phyloP scores from a whole-genome alignment of 805 yeast species.

The Schizosaccharomyces pombe region DNA sequence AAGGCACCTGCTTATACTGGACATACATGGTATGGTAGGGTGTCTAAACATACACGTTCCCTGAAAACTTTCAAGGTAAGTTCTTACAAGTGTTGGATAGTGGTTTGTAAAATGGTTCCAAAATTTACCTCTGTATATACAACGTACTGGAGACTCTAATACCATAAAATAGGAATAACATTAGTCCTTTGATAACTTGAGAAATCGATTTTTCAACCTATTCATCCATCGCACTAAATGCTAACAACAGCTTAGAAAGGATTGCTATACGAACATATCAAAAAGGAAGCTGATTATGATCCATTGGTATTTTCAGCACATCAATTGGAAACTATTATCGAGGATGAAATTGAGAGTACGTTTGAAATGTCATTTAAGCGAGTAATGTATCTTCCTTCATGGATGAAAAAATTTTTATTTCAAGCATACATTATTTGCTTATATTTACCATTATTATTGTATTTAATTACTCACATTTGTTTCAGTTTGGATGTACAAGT shows the following conservation, averaged over 20 bases:
- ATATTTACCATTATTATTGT: not conserved
- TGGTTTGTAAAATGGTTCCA: no score
- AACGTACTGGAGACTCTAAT: no score
- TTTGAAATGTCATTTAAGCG: not conserved
- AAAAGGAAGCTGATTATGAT: not conserved
- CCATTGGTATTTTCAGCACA: not conserved
- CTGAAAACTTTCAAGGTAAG: not conserved
- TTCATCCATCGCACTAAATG: no score
- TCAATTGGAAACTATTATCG: not conserved
- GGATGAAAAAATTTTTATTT: no score
- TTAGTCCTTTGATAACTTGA: no score
- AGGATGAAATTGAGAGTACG: not conserved
- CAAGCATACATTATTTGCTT: no score
- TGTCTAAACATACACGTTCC: not conserved
- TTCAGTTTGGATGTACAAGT: constrained; percentile 1
- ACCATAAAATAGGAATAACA: no score
- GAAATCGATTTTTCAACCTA: no score
- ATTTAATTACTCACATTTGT: not conserved
- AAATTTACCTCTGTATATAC: no score
- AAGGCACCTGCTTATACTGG: not conserved
- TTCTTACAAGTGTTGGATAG: no score
- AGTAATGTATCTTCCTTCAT: no score
- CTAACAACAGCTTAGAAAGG: not conserved
- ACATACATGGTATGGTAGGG: not conserved
- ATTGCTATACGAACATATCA: not conserved